Evolutionary conservation across 2,329 filamentous ascomycete genomes (phyloP).

Genomic region (Penicillium sp.): DNA sequence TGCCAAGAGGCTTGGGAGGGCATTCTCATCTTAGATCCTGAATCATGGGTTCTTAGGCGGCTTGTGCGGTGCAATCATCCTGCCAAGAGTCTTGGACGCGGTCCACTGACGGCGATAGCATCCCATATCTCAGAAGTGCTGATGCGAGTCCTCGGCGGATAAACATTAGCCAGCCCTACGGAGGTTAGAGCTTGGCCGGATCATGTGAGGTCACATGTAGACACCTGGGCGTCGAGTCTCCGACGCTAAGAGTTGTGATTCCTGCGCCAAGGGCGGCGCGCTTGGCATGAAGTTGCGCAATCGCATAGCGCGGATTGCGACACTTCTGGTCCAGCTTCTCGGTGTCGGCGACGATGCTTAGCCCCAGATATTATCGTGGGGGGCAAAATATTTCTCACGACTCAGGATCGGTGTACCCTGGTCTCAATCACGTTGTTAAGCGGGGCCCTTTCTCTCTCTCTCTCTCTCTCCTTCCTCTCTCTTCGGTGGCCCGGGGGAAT

Average conservation of each 20-base stretch:
- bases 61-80: neutral
- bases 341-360: no score
- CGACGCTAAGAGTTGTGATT: neutral
- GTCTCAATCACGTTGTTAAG: no score
- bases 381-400: no score
- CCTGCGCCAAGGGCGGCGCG: neutral
- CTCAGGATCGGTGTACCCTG: no score
- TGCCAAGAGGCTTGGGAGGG: conserved; percentile 5
- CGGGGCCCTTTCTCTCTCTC: no score
- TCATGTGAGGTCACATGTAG: neutral
- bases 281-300: neutral
- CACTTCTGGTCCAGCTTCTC: neutral
- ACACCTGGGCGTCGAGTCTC: neutral
- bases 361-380: no score
- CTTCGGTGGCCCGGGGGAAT: no score
- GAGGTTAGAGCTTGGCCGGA: neutral
- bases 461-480: no score
- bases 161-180: neutral
- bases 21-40: neutral
- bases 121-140: neutral
- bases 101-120: neutral
- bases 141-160: neutral
- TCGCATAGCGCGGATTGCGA: neutral
- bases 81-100: conserved; percentile 13
- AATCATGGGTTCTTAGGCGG: neutral